Percentiles rank a stretch among this genome's conserved stretches.
These are phyloP conservation scores for Paraurostyla sp. DNA, from an alignment of 73 alveolate species.

Conservation along the genomic window DNA sequence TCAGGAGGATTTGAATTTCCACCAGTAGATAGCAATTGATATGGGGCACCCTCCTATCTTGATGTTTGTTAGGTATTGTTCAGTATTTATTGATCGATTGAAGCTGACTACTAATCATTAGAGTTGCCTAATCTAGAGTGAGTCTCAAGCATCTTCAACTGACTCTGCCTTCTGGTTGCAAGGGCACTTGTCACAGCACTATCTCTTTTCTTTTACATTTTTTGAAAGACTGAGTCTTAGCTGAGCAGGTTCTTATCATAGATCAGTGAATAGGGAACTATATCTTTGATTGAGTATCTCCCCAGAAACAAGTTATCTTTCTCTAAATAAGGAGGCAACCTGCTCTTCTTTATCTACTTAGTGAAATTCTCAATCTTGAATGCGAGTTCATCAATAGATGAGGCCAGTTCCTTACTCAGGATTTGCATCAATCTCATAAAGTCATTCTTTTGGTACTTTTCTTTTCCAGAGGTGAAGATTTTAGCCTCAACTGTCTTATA, in stretches of 20 bases:
- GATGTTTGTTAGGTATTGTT: no score
- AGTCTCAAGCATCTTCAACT: background rate
- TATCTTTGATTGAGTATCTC: conserved; percentile 48
- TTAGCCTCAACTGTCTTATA: conserved; percentile 58
- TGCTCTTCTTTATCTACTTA: background rate
- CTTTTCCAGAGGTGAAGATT: background rate
- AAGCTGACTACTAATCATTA: no score
- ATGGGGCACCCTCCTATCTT: no score
- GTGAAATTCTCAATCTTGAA: conserved; percentile 1
- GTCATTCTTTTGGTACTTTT: background rate
- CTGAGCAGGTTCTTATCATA: conserved; percentile 3
- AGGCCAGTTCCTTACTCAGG: background rate
- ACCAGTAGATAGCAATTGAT: no score
- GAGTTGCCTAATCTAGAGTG: background rate
- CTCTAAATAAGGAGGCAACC: conserved; percentile 45
- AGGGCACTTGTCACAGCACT: background rate
- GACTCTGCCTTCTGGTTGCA: conserved; percentile 31
- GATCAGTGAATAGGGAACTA: conserved; percentile 34
- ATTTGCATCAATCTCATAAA: background rate
- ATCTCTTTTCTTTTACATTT: background rate
- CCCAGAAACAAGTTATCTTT: conserved; percentile 72
- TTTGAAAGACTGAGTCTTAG: conserved; percentile 15
- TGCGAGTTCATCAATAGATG: background rate
- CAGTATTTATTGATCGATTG: no score
- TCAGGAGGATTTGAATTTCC: no score